Evolutionary conservation across 192 early-diverging fungal species (phyloP), one percentile per base, ranked within the genome.

Genomic region (Entophlyctis helioformis): DNA sequence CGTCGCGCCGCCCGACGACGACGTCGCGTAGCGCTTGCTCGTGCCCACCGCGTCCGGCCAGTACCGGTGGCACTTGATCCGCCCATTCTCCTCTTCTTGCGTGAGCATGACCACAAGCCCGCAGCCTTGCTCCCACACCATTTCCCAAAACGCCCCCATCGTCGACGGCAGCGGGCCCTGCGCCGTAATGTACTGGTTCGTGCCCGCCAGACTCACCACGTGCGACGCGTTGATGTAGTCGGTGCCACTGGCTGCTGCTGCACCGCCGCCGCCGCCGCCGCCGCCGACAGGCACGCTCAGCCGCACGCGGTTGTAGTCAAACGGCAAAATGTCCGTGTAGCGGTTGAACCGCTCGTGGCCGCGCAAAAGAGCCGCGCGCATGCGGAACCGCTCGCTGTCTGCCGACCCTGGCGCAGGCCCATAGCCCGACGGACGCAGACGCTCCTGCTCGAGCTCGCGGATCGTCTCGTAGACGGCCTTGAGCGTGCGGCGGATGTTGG

Each of bases 151-250:
- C 44, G 87, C 87, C 22, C 60, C 46, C 20, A 79, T 59, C 0
- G 90, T 94, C 10, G 64, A 60, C 0, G 66, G 70, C 33, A 92
- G 51, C 7, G 94, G 94, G 0, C 89, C 94, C 54, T 97, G 94
- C 9, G 86, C 77, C 0, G 83, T 81, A 59, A 97, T 95, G 49
- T 90, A 97, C 29, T 36, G 36, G n/a, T 32, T 44, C n/a, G 48
- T 54, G 7, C 48, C 53, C 21, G 25, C 18, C 22, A 62, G 47
- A 25, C 53, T 49, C 2, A 50, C 45, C 15, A 91, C 62, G 39
- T 75, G 78, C 39, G 80, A 83, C 42, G 91, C 91, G 64, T 95
- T 95, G 48, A 95, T 87, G 55, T 84, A 88, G 59, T 86, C 83
- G 28, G 53, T 41, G 13, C 16, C 12, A 8, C 61, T 39, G 23